These are phyloP conservation scores for Delonix regia DNA, from an alignment of 306 rosid species.

Conservation along the genomic window DNA sequence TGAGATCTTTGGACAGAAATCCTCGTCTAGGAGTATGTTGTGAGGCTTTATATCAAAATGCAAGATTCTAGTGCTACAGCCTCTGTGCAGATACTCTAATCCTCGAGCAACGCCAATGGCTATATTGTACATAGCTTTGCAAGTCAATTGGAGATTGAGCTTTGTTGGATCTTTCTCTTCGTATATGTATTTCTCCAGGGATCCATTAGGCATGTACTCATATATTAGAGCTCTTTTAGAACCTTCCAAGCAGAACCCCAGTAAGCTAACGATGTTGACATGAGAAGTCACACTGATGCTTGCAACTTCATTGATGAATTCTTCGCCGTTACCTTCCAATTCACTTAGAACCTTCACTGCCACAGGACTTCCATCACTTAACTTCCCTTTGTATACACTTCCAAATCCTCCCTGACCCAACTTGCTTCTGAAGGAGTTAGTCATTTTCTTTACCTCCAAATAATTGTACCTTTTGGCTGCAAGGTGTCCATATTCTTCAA, in stretches of 20 bases:
- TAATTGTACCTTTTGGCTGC: slow-evolving; percentile 43
- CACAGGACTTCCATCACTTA: slow-evolving; percentile 35
- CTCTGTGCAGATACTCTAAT: slow-evolving; percentile 38
- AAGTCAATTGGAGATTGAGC: neutral
- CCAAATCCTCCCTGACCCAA: slow-evolving; percentile 55
- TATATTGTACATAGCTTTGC: slow-evolving; percentile 20
- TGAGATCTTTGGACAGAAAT: slow-evolving; percentile 29
- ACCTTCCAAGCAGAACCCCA: slow-evolving; percentile 35
- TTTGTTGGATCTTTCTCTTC: too few relatives aligned
- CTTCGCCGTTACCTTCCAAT: slow-evolving; percentile 38
- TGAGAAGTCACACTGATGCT: slow-evolving; percentile 44
- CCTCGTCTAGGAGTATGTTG: slow-evolving; percentile 27
- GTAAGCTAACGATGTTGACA: slow-evolving; percentile 32
- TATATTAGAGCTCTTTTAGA: slow-evolving; percentile 32
- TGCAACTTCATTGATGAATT: slow-evolving; percentile 52
- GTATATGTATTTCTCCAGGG: slow-evolving; percentile 40
- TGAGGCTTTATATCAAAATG: slow-evolving; percentile 49
- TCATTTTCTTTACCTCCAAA: slow-evolving; percentile 41
- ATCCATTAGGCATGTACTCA: slow-evolving; percentile 41
- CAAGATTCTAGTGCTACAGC: slow-evolving; percentile 40
- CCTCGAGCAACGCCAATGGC: slow-evolving; percentile 41
- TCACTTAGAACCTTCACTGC: slow-evolving; percentile 47
- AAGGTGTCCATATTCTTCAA: slow-evolving; percentile 40
- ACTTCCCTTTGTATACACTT: slow-evolving; percentile 49
- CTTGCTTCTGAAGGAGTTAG: slow-evolving; percentile 45